These are phyloP conservation scores for Blastocystis hominis DNA, from an alignment of 352 stramenopile species.

Conservation along the genomic window DNA sequence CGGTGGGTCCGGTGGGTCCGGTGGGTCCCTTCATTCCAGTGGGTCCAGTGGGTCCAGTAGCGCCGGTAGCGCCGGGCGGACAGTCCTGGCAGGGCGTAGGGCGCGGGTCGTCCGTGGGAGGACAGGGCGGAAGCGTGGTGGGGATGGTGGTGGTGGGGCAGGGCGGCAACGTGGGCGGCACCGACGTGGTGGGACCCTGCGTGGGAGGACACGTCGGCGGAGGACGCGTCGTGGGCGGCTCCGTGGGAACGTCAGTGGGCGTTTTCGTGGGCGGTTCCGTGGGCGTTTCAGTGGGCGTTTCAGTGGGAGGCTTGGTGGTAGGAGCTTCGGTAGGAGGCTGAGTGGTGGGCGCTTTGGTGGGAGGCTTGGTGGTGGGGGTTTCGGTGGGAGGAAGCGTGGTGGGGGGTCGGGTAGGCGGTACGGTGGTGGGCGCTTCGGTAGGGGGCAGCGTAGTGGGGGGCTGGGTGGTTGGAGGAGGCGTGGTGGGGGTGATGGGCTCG, in stretches of 20 bases:
- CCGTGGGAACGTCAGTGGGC: not conserved
- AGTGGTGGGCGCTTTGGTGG: not conserved
- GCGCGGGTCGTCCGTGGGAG: not conserved
- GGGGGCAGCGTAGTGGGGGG: not conserved
- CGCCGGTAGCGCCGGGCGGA: constrained; percentile 1
- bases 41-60: not conserved
- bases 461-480: not conserved
- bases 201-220: not conserved
- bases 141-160: constrained; percentile 15
- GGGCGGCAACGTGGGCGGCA: constrained; percentile 1
- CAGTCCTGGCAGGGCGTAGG: constrained; percentile 17
- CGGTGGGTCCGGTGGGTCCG: not conserved
- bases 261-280: not conserved
- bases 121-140: constrained; percentile 22
- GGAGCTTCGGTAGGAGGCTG: not conserved
- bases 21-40: not conserved
- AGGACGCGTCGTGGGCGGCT: not conserved
- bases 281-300: not conserved
- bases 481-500: constrained; percentile 6
- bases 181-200: not conserved
- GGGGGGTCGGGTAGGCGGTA: not conserved
- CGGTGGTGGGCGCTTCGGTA: not conserved
- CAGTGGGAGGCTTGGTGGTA: not conserved
- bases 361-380: not conserved
- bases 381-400: not conserved